Conservation (phyloP, 176 grass and related monocot genomes). For the Musa schizocarpa region DNA sequence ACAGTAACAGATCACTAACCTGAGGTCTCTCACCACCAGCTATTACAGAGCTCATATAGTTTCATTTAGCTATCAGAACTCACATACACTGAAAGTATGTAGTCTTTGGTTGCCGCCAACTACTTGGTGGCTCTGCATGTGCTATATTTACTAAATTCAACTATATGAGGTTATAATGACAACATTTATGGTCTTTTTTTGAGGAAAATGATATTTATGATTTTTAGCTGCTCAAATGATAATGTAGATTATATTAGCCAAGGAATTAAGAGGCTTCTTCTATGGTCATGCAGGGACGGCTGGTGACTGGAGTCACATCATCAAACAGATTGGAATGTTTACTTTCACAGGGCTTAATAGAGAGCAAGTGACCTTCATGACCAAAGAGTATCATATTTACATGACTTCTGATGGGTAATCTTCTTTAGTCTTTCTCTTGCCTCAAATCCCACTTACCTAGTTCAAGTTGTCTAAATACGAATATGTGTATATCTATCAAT, state of each 20-base stretch:
- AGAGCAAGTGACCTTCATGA: slow-evolving; percentile 95
- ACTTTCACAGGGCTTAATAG: slow-evolving; percentile 94
- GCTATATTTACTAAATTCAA: too few relatives aligned
- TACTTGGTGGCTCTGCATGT: too few relatives aligned
- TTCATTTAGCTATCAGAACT: neutral
- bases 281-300: slow-evolving; percentile 54
- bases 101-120: too few relatives aligned
- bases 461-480: too few relatives aligned
- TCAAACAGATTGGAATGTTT: slow-evolving; percentile 99
- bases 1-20: too few relatives aligned
- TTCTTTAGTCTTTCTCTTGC: slow-evolving; percentile 7
- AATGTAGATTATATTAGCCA: neutral
- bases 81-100: neutral
- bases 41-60: neutral
- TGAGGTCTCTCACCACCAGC: too few relatives aligned
- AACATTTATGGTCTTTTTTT: too few relatives aligned
- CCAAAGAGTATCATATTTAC: slow-evolving; percentile 84
- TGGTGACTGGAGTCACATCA: slow-evolving; percentile 97
- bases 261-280: neutral
- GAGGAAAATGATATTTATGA: too few relatives aligned
- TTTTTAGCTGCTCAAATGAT: too few relatives aligned
- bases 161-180: too few relatives aligned
- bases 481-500: neutral
- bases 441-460: neutral
- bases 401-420: slow-evolving; percentile 99